Percentiles rank a stretch among this genome's conserved stretches.
phyloP scores from a whole-genome alignment of 352 stramenopile genomes.

The Elongisporangium undulatum region DNA sequence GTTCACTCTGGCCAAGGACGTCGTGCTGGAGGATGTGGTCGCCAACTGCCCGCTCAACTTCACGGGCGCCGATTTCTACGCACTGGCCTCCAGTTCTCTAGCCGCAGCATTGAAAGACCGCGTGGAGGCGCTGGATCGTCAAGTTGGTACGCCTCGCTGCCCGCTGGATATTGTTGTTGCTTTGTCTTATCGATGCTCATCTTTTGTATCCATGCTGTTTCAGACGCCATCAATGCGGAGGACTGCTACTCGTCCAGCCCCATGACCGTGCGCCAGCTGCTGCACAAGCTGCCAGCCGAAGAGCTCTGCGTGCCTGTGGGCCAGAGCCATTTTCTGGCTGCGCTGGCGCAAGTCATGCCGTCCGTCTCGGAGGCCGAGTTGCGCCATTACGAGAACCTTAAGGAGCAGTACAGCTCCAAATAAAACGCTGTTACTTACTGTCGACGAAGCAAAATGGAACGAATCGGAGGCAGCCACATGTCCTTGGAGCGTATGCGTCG shows the following conservation, averaged over 20 bases:
- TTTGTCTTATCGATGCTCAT: neutral
- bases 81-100: conserved; percentile 71
- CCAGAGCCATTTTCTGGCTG: conserved; percentile 49
- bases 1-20: conserved; percentile 55
- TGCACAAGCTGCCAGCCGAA: conserved; percentile 54
- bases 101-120: conserved; percentile 76
- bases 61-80: conserved; percentile 84
- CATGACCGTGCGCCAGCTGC: conserved; percentile 59
- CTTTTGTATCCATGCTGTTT: neutral
- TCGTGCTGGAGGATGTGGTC: conserved; percentile 60
- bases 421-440: conserved; percentile 14
- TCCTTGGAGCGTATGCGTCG: neutral
- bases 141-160: conserved; percentile 58
- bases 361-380: conserved; percentile 86
- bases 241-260: conserved; percentile 80
- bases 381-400: conserved; percentile 84
- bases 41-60: conserved; percentile 65
- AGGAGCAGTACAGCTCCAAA: conserved; percentile 80
- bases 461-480: too few species aligned
- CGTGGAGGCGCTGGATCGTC: conserved; percentile 51
- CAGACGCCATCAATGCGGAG: conserved; percentile 63
- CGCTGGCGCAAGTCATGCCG: conserved; percentile 60
- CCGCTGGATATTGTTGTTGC: conserved; percentile 3
- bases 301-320: conserved; percentile 59
- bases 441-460: neutral